Evolutionary conservation across 768 basidiomycete species (phyloP).

Genomic region (Leccinum olivaceopallidum): DNA sequence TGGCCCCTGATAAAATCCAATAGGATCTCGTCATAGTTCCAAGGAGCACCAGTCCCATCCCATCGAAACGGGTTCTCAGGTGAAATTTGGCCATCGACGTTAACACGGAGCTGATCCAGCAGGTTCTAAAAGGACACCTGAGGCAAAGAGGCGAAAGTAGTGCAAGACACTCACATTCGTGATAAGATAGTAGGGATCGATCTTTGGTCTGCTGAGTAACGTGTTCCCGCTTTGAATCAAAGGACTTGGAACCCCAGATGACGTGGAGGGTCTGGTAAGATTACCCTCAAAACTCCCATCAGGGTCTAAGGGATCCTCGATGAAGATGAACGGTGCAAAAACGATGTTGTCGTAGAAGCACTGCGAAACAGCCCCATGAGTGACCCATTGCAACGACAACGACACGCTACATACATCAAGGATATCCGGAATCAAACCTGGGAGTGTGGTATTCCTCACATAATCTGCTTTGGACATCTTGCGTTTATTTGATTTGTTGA

Average conservation of each 20-base stretch:
- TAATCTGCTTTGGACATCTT: constrained; percentile 98
- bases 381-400: not conserved
- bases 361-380: constrained; percentile 39
- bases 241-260: constrained; percentile 30
- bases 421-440: constrained; percentile 79
- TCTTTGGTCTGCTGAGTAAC: constrained; percentile 60
- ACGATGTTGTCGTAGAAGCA: constrained; percentile 97
- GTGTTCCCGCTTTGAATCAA: constrained; percentile 35
- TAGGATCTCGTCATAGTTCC: constrained; percentile 68
- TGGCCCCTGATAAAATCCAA: constrained; percentile 60
- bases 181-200: constrained; percentile 93
- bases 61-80: constrained; percentile 64
- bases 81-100: constrained; percentile 61
- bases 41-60: constrained; percentile 62
- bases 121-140: constrained; percentile 47
- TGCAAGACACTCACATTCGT: constrained; percentile 54
- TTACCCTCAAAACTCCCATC: constrained; percentile 48
- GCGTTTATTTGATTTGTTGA: constrained; percentile 95
- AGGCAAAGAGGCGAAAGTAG: constrained; percentile 4
- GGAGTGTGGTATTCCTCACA: constrained; percentile 86
- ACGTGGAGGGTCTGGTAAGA: constrained; percentile 41
- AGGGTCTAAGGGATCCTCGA: constrained; percentile 84
- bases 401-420: constrained; percentile 64
- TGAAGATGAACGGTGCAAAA: constrained; percentile 94
- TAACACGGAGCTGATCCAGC: constrained; percentile 66